Percentiles rank a stretch among this genome's conserved stretches.
Conservation (phyloP, 768 basidiomycete species). For the Strobilomyces echinocephalus region DNA sequence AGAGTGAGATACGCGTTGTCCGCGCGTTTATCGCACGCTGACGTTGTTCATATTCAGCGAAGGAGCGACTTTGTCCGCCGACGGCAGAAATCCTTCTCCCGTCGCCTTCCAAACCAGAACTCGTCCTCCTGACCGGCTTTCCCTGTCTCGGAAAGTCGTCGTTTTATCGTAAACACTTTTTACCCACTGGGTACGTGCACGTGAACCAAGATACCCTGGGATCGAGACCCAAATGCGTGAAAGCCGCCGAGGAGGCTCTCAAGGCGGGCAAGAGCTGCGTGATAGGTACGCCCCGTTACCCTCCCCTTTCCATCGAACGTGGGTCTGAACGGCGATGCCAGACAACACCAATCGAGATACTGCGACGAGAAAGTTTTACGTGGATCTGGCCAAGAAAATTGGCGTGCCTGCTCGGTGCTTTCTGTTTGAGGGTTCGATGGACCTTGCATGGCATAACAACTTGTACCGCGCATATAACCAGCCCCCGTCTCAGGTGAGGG, state of each 20-base stretch:
- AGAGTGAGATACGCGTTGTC: conserved; percentile 13
- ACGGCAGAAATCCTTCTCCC: conserved; percentile 14
- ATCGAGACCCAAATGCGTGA: conserved; percentile 72
- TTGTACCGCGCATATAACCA: conserved; percentile 73
- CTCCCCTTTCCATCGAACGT: not conserved
- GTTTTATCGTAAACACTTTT: conserved; percentile 70
- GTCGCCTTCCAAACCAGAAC: conserved; percentile 30
- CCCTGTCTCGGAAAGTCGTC: conserved; percentile 77
- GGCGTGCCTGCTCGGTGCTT: conserved; percentile 63
- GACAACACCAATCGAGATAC: conserved; percentile 90
- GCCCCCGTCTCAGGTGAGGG: conserved; percentile 35
- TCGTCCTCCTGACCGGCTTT: conserved; percentile 59
- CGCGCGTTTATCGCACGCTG: not conserved
- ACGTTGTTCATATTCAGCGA: conserved; percentile 27
- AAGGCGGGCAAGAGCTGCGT: conserved; percentile 61
- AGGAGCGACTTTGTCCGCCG: conserved; percentile 31
- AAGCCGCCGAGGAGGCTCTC: conserved; percentile 53
- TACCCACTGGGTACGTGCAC: conserved; percentile 63
- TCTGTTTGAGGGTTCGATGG: conserved; percentile 67
- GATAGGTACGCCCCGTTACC: conserved; percentile 50
- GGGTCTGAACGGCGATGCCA: conserved; percentile 25
- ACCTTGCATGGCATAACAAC: conserved; percentile 92
- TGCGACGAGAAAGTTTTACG: conserved; percentile 63
- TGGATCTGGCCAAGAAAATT: conserved; percentile 57
- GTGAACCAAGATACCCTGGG: conserved; percentile 84